phyloP scores from a whole-genome alignment of 331 rosid genomes.

The Dryas integrifolia region DNA sequence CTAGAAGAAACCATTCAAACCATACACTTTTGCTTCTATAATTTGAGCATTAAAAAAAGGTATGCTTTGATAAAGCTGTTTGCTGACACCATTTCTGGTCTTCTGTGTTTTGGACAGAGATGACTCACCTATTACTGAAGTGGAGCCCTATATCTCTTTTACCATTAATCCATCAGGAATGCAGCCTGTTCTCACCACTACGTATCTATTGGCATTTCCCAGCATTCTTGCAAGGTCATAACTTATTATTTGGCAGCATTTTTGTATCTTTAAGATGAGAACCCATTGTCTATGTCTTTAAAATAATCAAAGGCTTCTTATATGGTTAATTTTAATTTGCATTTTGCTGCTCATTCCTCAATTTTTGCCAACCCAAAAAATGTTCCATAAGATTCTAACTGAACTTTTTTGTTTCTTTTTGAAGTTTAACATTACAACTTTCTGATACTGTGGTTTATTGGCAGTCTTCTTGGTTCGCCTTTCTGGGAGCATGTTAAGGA shows the following conservation, averaged over 20 bases:
- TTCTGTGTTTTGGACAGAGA: slow-evolving; percentile 58
- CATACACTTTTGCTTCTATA: slow-evolving; percentile 17
- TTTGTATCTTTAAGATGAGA: slow-evolving; percentile 13
- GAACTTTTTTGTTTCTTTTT: slow-evolving; percentile 1
- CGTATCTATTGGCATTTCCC: slow-evolving; percentile 94
- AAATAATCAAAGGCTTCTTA: background rate
- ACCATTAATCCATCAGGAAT: slow-evolving; percentile 95
- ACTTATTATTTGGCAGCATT: background rate
- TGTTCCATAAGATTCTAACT: background rate
- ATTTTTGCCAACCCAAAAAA: background rate
- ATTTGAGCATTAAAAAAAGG: background rate
- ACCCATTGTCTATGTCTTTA: background rate
- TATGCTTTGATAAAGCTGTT: slow-evolving; percentile 7
- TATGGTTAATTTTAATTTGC: background rate
- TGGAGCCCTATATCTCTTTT: slow-evolving; percentile 98
- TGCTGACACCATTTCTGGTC: slow-evolving; percentile 25
- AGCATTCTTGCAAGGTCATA: slow-evolving; percentile 72
- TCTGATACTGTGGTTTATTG: slow-evolving; percentile 33
- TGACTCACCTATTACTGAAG: slow-evolving; percentile 91
- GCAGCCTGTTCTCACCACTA: slow-evolving; percentile 96
- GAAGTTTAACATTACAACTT: slow-evolving; percentile 10
- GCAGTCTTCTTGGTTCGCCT: slow-evolving; percentile 78
- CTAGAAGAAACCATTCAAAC: background rate
- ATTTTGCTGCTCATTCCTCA: slow-evolving; percentile 15
- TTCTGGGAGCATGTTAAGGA: slow-evolving; percentile 90